Evolutionary conservation across 495 filamentous ascomycete genomes (phyloP).

Genomic region (Sphaerosporella brunnea): DNA sequence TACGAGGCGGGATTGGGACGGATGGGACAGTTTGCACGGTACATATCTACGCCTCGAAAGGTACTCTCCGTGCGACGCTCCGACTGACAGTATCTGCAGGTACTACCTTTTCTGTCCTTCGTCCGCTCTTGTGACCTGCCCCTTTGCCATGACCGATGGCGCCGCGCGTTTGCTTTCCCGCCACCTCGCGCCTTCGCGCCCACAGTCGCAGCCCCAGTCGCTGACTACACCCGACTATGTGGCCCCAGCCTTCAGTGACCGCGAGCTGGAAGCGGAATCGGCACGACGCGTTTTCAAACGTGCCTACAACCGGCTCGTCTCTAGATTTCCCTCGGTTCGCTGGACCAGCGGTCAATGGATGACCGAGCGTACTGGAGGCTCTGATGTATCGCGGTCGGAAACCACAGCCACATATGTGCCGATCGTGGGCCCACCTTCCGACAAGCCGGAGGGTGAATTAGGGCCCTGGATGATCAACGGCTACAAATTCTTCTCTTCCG

Average conservation of each 20-base stretch:
- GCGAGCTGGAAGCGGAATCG: conserved; percentile 12
- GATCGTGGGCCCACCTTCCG: background rate
- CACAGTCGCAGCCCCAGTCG: conserved; percentile 20
- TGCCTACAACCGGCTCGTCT: conserved; percentile 36
- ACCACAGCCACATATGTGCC: conserved; percentile 36
- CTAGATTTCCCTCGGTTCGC: conserved; percentile 37
- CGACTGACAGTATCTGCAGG: conserved; percentile 25
- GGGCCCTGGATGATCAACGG: conserved; percentile 47
- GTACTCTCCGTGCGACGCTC: background rate
- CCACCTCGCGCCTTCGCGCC: conserved; percentile 28
- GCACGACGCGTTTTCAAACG: conserved; percentile 33
- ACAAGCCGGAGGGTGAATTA: conserved; percentile 30
- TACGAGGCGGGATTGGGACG: conserved; percentile 39
- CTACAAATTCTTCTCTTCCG: conserved; percentile 64
- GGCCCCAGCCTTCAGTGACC: conserved; percentile 2
- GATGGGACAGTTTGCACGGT: conserved; percentile 38
- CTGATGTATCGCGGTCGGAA: conserved; percentile 55
- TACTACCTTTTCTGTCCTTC: conserved; percentile 48
- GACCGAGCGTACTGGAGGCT: conserved; percentile 62
- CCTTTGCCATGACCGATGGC: conserved; percentile 53
- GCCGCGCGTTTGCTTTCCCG: conserved; percentile 43
- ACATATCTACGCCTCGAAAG: conserved; percentile 1
- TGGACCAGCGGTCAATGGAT: conserved; percentile 80
- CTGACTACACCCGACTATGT: conserved; percentile 16
- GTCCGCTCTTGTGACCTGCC: conserved; percentile 45